Evolutionary conservation across 164 flowering plant species (phyloP).

Genomic region (Akebia trifoliata): DNA sequence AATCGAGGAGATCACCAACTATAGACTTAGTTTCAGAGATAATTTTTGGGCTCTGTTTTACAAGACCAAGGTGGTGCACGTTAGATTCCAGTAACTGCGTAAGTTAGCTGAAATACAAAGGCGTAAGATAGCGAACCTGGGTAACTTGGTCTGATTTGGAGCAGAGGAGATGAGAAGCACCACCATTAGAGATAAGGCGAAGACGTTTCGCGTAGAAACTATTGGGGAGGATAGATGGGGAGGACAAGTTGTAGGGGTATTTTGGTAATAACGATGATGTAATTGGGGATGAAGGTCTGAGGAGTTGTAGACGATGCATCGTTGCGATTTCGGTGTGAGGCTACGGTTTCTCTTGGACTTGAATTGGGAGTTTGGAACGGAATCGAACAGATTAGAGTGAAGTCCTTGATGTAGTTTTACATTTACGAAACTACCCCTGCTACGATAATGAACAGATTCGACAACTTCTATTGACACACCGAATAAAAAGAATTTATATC

Average conservation of each 20-base stretch:
- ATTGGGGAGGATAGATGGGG: slow-evolving; percentile 16
- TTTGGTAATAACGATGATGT: slow-evolving; percentile 20
- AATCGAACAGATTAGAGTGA: too few species aligned
- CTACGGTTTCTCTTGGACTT: too few species aligned
- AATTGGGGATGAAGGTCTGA: slow-evolving; percentile 20
- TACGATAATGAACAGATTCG: too few species aligned
- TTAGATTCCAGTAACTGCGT: not conserved
- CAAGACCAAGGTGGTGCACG: not conserved
- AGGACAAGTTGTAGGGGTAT: slow-evolving; percentile 13
- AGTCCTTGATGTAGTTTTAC: too few species aligned
- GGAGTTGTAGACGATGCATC: slow-evolving; percentile 37
- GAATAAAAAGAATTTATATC: too few species aligned
- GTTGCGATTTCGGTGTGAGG: slow-evolving; percentile 26
- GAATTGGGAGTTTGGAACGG: too few species aligned
- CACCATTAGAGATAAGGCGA: too few species aligned
- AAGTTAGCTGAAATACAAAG: not conserved
- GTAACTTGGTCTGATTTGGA: slow-evolving; percentile 27
- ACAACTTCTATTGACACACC: too few species aligned
- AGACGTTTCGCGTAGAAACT: slow-evolving; percentile 10
- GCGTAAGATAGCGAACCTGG: slow-evolving; percentile 25
- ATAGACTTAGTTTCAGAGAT: slow-evolving; percentile 38
- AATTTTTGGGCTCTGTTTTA: slow-evolving; percentile 11
- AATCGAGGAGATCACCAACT: slow-evolving; percentile 75
- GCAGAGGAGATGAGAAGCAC: slow-evolving; percentile 36
- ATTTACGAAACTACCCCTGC: too few species aligned